These are phyloP conservation scores for Gloeopeniophorella convolvens DNA, from an alignment of 768 basidiomycete genomes.

Conservation along the genomic window DNA sequence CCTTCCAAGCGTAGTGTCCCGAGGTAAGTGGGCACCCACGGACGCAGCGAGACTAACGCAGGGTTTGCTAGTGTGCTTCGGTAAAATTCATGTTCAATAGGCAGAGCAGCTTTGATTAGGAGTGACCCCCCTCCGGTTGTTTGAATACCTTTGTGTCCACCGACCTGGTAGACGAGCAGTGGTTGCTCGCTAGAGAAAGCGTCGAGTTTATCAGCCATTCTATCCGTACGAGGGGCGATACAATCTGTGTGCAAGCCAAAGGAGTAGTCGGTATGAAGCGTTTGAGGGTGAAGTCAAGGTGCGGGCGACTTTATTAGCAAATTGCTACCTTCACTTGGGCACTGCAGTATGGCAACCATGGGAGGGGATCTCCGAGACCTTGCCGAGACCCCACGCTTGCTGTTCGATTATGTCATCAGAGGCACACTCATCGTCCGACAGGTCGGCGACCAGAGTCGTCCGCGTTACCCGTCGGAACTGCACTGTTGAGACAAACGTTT, in stretches of 20 bases:
- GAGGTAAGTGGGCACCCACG: constrained; percentile 68
- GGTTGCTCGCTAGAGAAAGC: constrained; percentile 6
- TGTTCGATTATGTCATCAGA: too few relatives aligned
- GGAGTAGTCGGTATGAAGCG: background rate
- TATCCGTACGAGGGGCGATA: background rate
- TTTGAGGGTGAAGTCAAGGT: background rate
- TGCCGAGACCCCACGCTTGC: too few relatives aligned
- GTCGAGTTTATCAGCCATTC: constrained; percentile 1
- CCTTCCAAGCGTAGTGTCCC: constrained; percentile 75
- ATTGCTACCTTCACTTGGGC: too few relatives aligned
- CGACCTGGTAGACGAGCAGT: constrained; percentile 63
- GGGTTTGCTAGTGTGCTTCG: constrained; percentile 40
- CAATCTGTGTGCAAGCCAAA: background rate
- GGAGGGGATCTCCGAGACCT: too few relatives aligned
- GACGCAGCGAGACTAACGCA: constrained; percentile 38
- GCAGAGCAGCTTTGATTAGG: constrained; percentile 72
- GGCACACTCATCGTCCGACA: too few relatives aligned
- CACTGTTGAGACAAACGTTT: too few relatives aligned
- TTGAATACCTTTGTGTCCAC: constrained; percentile 73
- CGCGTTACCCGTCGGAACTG: too few relatives aligned
- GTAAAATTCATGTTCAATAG: constrained; percentile 68
- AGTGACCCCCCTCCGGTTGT: constrained; percentile 66
- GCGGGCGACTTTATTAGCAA: too few relatives aligned
- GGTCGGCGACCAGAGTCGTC: too few relatives aligned
- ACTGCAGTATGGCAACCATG: too few relatives aligned